A percentile compares a stretch with the other conserved stretches of the same genome.
phyloP scores from a whole-genome alignment of 1,284 basidiomycete genomes.

The Tilletia caries region DNA sequence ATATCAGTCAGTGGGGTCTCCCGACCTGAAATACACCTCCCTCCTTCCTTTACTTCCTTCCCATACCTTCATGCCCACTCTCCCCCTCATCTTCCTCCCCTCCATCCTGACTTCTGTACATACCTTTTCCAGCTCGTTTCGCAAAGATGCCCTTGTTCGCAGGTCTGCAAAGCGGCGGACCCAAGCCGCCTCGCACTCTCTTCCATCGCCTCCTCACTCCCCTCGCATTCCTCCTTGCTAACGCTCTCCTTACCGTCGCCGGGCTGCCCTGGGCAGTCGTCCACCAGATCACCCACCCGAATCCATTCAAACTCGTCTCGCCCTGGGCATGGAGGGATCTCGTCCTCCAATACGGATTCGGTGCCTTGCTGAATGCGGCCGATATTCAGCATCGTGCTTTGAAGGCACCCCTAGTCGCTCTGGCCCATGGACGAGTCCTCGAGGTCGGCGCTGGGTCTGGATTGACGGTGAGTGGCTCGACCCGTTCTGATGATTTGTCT shows the following conservation, averaged over 20 bases:
- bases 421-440: slow-evolving; percentile 31
- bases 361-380: slow-evolving; percentile 16
- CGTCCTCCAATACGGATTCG: slow-evolving; percentile 27
- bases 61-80: no score
- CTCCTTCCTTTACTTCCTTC: no score
- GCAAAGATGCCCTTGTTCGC: slow-evolving; percentile 4
- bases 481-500: not conserved
- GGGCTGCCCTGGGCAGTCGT: slow-evolving; percentile 27
- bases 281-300: slow-evolving; percentile 23
- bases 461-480: slow-evolving; percentile 20
- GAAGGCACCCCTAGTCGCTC: slow-evolving; percentile 17
- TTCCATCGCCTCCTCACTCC: not conserved
- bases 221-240: not conserved
- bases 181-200: not conserved
- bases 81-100: no score
- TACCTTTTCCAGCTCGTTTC: no score
- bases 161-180: not conserved
- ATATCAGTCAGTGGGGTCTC: no score
- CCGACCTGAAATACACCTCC: no score
- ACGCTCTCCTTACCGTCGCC: slow-evolving; percentile 3
- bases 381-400: slow-evolving; percentile 24
- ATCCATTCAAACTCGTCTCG: slow-evolving; percentile 24
- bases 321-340: slow-evolving; percentile 29
- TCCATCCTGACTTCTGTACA: no score
- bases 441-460: slow-evolving; percentile 41